phyloP scores from a whole-genome alignment of 306 rosid species.

The Carpinus fangiana region DNA sequence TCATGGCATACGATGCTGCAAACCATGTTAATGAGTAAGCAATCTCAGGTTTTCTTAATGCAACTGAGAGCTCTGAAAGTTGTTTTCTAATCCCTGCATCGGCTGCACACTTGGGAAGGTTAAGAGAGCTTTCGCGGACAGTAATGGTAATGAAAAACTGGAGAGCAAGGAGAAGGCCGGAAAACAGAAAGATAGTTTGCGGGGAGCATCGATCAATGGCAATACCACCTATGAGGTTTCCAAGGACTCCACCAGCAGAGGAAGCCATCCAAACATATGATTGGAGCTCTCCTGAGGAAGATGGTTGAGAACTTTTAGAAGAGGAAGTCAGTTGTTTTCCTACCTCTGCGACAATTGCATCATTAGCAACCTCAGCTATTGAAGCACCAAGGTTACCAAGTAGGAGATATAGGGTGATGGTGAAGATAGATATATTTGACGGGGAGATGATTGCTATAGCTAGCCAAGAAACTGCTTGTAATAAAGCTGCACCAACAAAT shows the following conservation, averaged over 20 bases:
- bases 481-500: slow-evolving; percentile 64
- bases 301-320: slow-evolving; percentile 37
- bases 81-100: slow-evolving; percentile 59
- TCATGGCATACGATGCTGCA: slow-evolving; percentile 76
- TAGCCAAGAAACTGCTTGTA: slow-evolving; percentile 91
- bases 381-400: slow-evolving; percentile 91
- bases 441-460: slow-evolving; percentile 63
- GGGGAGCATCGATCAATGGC: slow-evolving; percentile 53
- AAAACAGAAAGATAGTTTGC: slow-evolving; percentile 60
- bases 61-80: slow-evolving; percentile 53
- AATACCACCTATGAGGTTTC: slow-evolving; percentile 77
- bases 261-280: slow-evolving; percentile 92
- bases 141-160: slow-evolving; percentile 65
- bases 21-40: slow-evolving; percentile 75
- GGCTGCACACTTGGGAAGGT: slow-evolving; percentile 54
- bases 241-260: slow-evolving; percentile 81
- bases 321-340: slow-evolving; percentile 55
- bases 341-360: slow-evolving; percentile 89
- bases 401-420: slow-evolving; percentile 65
- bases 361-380: slow-evolving; percentile 91
- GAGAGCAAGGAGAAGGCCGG: slow-evolving; percentile 58
- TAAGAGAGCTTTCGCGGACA: slow-evolving; percentile 61
- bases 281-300: slow-evolving; percentile 77
- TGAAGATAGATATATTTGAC: slow-evolving; percentile 56
- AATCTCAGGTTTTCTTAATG: slow-evolving; percentile 67